Base-by-base conservation (phyloP, 768 basidiomycete genomes). In the Bullera alba region DNA sequence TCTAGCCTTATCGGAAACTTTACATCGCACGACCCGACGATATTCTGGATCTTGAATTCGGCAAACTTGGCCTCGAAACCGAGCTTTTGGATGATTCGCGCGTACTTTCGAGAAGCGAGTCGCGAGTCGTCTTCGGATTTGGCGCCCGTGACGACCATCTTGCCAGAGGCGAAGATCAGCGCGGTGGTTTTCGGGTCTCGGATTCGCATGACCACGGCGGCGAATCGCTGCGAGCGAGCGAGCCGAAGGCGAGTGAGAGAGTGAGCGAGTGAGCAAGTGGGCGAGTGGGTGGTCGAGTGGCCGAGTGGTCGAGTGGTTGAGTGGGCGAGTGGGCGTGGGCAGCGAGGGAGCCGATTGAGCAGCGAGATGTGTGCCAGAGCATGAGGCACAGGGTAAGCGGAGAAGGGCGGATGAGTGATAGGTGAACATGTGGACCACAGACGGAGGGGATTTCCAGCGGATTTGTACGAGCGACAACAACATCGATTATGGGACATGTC, bases 141-240 rank as follows among this genome's bases (percentile, higher is more conserved):
- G 42, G 95, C 95, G 71, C 95, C 95, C 34, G 95, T 97, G 51
- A 97, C 93, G 73, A 99, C 95, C 88, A 99, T 97, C 81, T 97
- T 99, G 70, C 95, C 95, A 51, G 90, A 93, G 28, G 95, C 95
- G 74, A 99, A 99, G 75, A 99, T 97, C 62, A 99, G 83, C 21
- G 93, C 95, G 45, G 95, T 99, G 53, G 95, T 99, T 79, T 99
- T 99, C 44, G 95, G 95, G 65, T 97, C 95, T 61, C 95, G 91
- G 70, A 99, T 97, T 75, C 95, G 89, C 95, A 99, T 99, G 77
- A 99, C 97, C 62, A 97, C 95, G 54, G 95, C 95, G 63, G 93
- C 95, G 78, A 99, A 99, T 85, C 95, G 95, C 95, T 99, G 77
- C 49, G 30, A 23, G 72, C n/a, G 10, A 19, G 47, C 42, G 42